These are phyloP conservation scores for Coelastrella sp. DNA, from an alignment of 139 green algal genomes.

Conservation along the genomic window DNA sequence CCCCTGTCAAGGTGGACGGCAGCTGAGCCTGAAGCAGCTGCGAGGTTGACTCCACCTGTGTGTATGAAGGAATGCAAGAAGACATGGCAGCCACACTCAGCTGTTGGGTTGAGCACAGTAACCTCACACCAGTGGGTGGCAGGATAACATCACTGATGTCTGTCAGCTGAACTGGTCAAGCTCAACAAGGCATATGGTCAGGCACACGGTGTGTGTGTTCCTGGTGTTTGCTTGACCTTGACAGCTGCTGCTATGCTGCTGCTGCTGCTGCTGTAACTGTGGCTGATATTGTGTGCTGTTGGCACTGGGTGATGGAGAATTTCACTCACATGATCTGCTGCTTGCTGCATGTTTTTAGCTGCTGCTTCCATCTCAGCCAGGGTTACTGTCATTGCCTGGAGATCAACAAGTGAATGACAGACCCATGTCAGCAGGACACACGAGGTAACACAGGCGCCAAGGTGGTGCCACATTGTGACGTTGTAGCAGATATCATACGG, in stretches of 20 bases:
- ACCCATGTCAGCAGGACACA: too few species aligned
- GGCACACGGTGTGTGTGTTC: too few species aligned
- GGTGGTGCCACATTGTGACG: too few species aligned
- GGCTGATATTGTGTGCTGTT: too few species aligned
- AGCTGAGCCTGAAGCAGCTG: conserved; percentile 14
- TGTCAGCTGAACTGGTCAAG: neutral
- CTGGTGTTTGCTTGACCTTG: too few species aligned
- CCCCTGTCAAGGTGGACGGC: neutral
- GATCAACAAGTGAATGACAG: neutral
- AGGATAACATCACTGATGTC: neutral
- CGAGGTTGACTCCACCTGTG: conserved; percentile 2
- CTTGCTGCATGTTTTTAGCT: conserved; percentile 36
- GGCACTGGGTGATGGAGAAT: neutral
- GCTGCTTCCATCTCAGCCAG: conserved; percentile 37
- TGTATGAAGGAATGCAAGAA: neutral
- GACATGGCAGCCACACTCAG: neutral
- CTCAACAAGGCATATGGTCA: too few species aligned
- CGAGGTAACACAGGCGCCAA: too few species aligned
- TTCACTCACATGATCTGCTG: conserved; percentile 32
- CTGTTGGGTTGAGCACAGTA: neutral
- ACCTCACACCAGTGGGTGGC: too few species aligned
- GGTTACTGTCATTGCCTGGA: conserved; percentile 22
- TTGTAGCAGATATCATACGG: too few species aligned
- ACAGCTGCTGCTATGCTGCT: too few species aligned
- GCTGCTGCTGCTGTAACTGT: neutral